A percentile compares a stretch with the other conserved stretches of the same genome.
phyloP scores from a whole-genome alignment of 176 grass and related monocot genomes.

The bread wheat (Triticum aestivum) region DNA sequence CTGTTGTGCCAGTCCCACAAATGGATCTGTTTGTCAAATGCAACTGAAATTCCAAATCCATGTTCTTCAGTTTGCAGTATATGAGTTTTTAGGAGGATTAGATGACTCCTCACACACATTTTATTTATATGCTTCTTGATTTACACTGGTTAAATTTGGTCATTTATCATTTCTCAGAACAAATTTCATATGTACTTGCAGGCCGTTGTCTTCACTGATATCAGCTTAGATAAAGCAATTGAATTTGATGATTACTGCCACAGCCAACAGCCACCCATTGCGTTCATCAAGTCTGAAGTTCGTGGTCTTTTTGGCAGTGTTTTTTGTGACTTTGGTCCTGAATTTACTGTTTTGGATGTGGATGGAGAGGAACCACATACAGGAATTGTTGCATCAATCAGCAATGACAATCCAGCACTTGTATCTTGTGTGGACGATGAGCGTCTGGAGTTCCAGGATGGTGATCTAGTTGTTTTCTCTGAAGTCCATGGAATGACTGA shows the following conservation, averaged over 20 bases:
- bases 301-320: constrained; percentile 81
- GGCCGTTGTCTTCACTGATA: constrained; percentile 86
- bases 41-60: not conserved
- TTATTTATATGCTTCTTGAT: constrained; percentile 1
- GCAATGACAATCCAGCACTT: constrained; percentile 79
- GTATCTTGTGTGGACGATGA: constrained; percentile 95
- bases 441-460: constrained; percentile 87
- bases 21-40: not conserved
- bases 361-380: constrained; percentile 94
- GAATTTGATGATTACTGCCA: constrained; percentile 86
- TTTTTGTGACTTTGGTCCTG: constrained; percentile 88
- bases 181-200: constrained; percentile 31
- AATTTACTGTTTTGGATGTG: constrained; percentile 87
- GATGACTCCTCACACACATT: not conserved
- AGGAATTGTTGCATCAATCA: constrained; percentile 87
- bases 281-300: constrained; percentile 86
- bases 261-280: constrained; percentile 79
- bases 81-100: not conserved
- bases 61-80: constrained; percentile 13
- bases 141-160: not conserved
- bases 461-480: constrained; percentile 86
- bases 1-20: not conserved
- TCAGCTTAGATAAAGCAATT: constrained; percentile 73
- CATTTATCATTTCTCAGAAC: not conserved
- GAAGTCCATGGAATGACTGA: constrained; percentile 87